Percentiles rank a stretch among this genome's conserved stretches.
phyloP scores from a whole-genome alignment of 2,329 filamentous ascomycete species.

The Aureobasidium uvarum region DNA sequence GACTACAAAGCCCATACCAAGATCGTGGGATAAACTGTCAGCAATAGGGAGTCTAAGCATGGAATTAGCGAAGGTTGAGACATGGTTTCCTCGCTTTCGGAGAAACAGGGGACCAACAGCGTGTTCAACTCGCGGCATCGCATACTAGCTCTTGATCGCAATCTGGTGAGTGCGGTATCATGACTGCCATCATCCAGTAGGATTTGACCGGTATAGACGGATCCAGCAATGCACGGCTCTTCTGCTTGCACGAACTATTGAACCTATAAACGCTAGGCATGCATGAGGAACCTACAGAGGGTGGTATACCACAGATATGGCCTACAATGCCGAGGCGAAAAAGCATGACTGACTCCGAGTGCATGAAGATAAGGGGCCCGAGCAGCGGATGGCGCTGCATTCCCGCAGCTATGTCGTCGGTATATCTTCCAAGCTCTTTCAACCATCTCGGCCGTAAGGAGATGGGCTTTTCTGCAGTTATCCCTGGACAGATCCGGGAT shows the following conservation, averaged over 20 bases:
- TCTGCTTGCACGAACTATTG: neutral
- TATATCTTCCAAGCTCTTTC: conserved; percentile 13
- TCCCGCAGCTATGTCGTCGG: conserved; percentile 9
- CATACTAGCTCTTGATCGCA: conserved; percentile 1
- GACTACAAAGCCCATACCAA: neutral
- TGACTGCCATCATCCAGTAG: neutral
- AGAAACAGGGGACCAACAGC: neutral
- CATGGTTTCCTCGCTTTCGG: neutral
- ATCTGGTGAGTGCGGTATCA: neutral
- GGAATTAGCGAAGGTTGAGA: neutral
- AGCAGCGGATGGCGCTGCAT: neutral
- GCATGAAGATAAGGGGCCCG: neutral
- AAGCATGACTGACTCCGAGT: neutral
- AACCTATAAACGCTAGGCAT: neutral
- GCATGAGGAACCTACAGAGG: conserved; percentile 7
- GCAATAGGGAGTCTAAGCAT: neutral
- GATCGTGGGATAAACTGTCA: neutral
- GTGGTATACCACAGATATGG: neutral
- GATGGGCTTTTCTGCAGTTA: neutral
- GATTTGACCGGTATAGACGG: conserved; percentile 10
- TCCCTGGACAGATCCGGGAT: neutral
- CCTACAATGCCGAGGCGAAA: neutral
- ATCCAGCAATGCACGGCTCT: conserved; percentile 6
- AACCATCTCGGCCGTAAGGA: neutral
- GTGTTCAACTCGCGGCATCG: neutral